phyloP scores from a whole-genome alignment of 225 moss, liverwort and hornwort genomes.

The Polytrichum formosum region DNA sequence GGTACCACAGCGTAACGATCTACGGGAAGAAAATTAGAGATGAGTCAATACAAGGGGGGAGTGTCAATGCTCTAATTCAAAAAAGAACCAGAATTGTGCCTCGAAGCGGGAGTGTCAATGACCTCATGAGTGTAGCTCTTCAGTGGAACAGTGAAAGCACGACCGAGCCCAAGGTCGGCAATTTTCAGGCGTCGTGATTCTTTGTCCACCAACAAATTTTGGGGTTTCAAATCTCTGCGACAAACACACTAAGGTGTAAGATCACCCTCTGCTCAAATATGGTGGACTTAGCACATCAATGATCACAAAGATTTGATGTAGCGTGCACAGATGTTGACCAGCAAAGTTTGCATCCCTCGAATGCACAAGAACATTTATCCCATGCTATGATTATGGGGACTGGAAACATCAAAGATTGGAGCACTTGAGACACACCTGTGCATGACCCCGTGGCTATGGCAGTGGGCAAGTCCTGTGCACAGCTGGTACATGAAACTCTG shows the following conservation, averaged over 20 bases:
- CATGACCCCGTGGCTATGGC: conserved; percentile 57
- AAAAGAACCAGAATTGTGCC: no score
- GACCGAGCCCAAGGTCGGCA: conserved; percentile 51
- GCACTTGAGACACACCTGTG: conserved; percentile 22
- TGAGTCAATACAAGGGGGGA: neutral
- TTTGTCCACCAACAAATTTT: conserved; percentile 54
- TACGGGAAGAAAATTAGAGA: neutral
- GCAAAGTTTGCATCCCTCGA: no score
- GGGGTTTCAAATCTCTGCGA: conserved; percentile 49
- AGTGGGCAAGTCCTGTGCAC: conserved; percentile 52
- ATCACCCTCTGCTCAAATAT: no score
- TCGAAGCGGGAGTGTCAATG: neutral
- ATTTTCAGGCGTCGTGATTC: conserved; percentile 50
- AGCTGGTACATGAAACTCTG: conserved; percentile 61
- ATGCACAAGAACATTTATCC: neutral
- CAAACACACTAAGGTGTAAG: neutral
- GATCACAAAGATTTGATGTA: no score
- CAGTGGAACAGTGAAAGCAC: conserved; percentile 51
- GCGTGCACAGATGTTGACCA: no score
- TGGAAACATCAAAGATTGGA: neutral
- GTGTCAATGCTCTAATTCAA: neutral
- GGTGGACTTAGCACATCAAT: no score
- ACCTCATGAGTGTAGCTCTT: conserved; percentile 58
- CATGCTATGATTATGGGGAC: neutral
- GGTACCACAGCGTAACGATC: conserved; percentile 40